phyloP scores from a whole-genome alignment of 176 grass and related monocot genomes.

The Pontederia crassipes region DNA sequence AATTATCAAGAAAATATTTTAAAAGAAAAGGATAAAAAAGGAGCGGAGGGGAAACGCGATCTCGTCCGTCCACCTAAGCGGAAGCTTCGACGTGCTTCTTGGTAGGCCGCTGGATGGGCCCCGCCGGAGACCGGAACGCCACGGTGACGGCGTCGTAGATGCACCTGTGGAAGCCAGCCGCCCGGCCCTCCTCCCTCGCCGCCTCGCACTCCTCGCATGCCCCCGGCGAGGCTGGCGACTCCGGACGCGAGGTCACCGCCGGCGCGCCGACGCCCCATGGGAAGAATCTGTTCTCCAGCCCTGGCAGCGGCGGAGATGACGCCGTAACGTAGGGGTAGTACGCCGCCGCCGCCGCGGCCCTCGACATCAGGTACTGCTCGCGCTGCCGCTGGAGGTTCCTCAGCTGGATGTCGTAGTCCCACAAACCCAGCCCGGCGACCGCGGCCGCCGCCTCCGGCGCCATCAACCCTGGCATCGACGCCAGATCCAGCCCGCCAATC shows the following conservation, averaged over 20 bases:
- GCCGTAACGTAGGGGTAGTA: constrained; percentile 6
- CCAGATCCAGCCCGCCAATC: constrained; percentile 9
- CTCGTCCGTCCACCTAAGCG: constrained; percentile 11
- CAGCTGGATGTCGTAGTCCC: constrained; percentile 51
- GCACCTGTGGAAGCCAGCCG: constrained; percentile 72
- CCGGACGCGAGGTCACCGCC: constrained; percentile 2
- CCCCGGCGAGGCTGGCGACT: neutral
- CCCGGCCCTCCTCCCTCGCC: constrained; percentile 26
- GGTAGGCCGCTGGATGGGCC: constrained; percentile 66
- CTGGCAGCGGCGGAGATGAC: neutral
- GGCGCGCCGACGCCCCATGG: constrained; percentile 7
- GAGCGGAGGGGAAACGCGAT: neutral
- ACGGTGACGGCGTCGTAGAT: constrained; percentile 53
- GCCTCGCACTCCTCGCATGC: constrained; percentile 67
- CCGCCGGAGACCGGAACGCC: constrained; percentile 58
- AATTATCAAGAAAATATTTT: too few species aligned
- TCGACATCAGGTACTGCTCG: constrained; percentile 40
- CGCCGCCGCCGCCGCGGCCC: constrained; percentile 3
- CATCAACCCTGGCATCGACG: constrained; percentile 25
- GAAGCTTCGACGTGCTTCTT: constrained; percentile 33
- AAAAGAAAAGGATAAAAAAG: neutral
- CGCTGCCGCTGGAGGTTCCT: constrained; percentile 45
- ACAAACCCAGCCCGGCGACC: constrained; percentile 16
- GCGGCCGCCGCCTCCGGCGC: neutral
- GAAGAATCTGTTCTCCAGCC: constrained; percentile 11